These are phyloP conservation scores for Epichloe festucae DNA, from an alignment of 2,329 filamentous ascomycete genomes.

Conservation along the genomic window DNA sequence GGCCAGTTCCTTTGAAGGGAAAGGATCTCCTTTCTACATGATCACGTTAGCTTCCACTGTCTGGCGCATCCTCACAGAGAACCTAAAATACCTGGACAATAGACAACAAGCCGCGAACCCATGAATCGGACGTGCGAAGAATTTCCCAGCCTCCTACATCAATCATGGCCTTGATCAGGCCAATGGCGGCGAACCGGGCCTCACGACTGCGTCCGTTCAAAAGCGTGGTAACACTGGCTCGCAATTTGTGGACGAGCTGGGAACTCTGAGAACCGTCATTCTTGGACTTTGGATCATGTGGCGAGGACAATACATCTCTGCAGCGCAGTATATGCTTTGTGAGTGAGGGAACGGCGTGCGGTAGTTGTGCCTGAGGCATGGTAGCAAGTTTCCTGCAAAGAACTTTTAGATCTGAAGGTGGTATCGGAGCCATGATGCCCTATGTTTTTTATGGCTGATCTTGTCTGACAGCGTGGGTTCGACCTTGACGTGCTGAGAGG, in stretches of 20 bases:
- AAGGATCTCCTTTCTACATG: slow-evolving; percentile 59
- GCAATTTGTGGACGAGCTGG: slow-evolving; percentile 68
- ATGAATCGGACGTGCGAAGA: slow-evolving; percentile 57
- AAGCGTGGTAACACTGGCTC: slow-evolving; percentile 63
- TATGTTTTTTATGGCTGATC: neutral
- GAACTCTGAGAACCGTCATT: slow-evolving; percentile 49
- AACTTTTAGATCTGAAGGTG: slow-evolving; percentile 46
- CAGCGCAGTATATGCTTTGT: slow-evolving; percentile 46
- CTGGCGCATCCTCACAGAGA: neutral
- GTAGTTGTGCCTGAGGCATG: slow-evolving; percentile 59
- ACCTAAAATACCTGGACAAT: slow-evolving; percentile 51
- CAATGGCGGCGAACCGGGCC: slow-evolving; percentile 64
- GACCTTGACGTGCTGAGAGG: neutral
- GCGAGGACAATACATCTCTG: slow-evolving; percentile 46
- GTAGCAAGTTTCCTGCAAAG: slow-evolving; percentile 59
- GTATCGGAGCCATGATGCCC: slow-evolving; percentile 1
- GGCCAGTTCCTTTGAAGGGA: slow-evolving; percentile 61
- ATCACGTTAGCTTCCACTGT: slow-evolving; percentile 10
- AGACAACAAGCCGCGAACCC: slow-evolving; percentile 64
- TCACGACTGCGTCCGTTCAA: slow-evolving; percentile 63
- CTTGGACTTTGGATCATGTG: slow-evolving; percentile 48
- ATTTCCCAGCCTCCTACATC: slow-evolving; percentile 79
- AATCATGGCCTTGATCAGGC: slow-evolving; percentile 66
- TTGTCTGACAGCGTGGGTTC: neutral
- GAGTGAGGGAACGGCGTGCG: slow-evolving; percentile 58